phyloP scores from a whole-genome alignment of 1,284 basidiomycete genomes.

The Ganoderma resinaceum region DNA sequence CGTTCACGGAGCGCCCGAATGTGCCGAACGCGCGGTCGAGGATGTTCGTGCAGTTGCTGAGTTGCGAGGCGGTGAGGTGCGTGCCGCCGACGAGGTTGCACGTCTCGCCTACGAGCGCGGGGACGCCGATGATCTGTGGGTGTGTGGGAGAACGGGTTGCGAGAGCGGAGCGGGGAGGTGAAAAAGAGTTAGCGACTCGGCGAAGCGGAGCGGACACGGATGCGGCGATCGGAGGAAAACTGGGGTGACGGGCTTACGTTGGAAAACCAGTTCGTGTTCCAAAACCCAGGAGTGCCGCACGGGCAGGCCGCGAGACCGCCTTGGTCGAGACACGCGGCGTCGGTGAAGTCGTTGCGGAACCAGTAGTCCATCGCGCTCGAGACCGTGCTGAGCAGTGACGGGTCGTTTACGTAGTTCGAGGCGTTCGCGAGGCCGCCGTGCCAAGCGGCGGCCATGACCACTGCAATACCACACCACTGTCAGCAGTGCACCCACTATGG shows the following conservation, averaged over 20 bases:
- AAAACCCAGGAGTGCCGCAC: conserved; percentile 62
- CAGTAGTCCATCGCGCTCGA: conserved; percentile 66
- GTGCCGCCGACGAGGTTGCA: conserved; percentile 60
- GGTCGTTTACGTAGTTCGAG: conserved; percentile 47
- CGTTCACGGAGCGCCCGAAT: conserved; percentile 52
- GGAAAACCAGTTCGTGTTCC: conserved; percentile 78
- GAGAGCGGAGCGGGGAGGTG: not conserved
- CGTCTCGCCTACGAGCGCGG: conserved; percentile 58
- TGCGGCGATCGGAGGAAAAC: not conserved
- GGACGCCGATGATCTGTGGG: conserved; percentile 63
- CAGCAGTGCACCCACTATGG: not conserved
- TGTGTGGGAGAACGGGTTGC: not conserved
- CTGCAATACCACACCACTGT: conserved; percentile 15
- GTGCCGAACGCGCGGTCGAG: conserved; percentile 59
- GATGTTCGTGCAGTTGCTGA: conserved; percentile 57
- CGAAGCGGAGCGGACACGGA: not conserved
- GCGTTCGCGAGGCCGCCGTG: conserved; percentile 53
- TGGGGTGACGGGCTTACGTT: conserved; percentile 35
- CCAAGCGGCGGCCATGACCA: conserved; percentile 61
- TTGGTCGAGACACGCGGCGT: conserved; percentile 51
- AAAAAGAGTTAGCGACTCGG: not conserved
- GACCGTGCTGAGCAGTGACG: conserved; percentile 48
- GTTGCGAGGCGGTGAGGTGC: conserved; percentile 51
- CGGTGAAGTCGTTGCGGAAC: conserved; percentile 66
- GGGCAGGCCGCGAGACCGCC: conserved; percentile 59